Conservation (phyloP, 2,329 filamentous ascomycete genomes). For the Exophiala dermatitidis region DNA sequence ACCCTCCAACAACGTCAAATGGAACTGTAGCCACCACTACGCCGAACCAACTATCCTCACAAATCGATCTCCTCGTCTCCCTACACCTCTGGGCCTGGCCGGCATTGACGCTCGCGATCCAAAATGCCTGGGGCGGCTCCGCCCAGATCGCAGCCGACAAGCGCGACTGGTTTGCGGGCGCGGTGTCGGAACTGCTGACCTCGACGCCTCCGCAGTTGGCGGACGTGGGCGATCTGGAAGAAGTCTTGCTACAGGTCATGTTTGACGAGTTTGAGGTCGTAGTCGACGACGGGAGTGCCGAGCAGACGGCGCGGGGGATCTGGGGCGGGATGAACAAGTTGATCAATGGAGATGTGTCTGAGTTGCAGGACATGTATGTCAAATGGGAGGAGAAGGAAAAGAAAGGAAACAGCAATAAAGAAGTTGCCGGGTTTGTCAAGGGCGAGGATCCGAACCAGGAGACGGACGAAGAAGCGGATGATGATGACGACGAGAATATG, state of each 20-base stretch:
- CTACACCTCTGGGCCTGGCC: conserved; percentile 82
- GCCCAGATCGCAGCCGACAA: conserved; percentile 64
- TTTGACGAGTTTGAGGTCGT: conserved; percentile 91
- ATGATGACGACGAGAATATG: conserved; percentile 47
- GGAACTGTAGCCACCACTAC: background rate
- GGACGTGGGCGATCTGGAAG: conserved; percentile 73
- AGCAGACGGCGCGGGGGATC: conserved; percentile 65
- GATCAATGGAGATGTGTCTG: conserved; percentile 24
- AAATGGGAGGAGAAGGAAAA: conserved; percentile 37
- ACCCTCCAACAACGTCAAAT: no score
- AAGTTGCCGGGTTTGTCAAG: conserved; percentile 16
- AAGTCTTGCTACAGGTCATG: conserved; percentile 81
- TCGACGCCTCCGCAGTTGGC: conserved; percentile 49
- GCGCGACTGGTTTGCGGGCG: conserved; percentile 92
- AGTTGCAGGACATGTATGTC: conserved; percentile 55
- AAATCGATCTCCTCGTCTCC: conserved; percentile 82
- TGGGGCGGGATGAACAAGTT: conserved; percentile 59
- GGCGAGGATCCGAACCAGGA: conserved; percentile 44
- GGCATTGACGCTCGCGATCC: conserved; percentile 76
- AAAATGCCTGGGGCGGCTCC: conserved; percentile 71
- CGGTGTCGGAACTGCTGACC: conserved; percentile 69
- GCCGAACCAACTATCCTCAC: conserved; percentile 50
- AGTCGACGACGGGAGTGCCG: conserved; percentile 80
- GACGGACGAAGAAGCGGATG: conserved; percentile 51
- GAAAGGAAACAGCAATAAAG: conserved; percentile 32